Evolutionary conservation across 2,329 filamentous ascomycete genomes (phyloP).

Genomic region (Beauveria varroae): DNA sequence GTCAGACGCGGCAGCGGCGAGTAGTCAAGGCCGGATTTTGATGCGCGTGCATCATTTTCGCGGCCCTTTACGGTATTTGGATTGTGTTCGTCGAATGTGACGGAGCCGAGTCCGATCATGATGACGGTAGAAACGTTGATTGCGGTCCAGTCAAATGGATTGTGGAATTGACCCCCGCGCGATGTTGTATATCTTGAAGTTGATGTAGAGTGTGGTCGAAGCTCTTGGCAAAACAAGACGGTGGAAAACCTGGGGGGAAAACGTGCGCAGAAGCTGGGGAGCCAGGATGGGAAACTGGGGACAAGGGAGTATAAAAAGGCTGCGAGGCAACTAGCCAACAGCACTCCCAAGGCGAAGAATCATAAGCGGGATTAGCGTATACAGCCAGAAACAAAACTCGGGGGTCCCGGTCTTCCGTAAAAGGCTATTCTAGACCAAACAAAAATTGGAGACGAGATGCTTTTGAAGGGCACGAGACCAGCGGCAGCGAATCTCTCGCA

Average conservation of each 20-base stretch:
- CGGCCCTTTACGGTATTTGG: slow-evolving; percentile 30
- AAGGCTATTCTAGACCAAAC: background rate
- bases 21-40: slow-evolving; percentile 33
- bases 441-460: background rate
- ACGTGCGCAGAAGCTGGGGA: background rate
- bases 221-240: background rate
- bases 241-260: background rate
- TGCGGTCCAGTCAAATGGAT: background rate
- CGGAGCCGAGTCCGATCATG: slow-evolving; percentile 16
- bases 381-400: background rate
- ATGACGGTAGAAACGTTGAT: background rate
- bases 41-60: slow-evolving; percentile 21
- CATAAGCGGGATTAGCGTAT: too few relatives aligned
- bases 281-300: background rate
- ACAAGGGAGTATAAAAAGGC: background rate
- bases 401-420: background rate
- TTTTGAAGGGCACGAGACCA: slow-evolving; percentile 1
- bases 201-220: background rate
- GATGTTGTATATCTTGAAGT: background rate
- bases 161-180: background rate
- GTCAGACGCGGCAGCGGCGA: slow-evolving; percentile 35
- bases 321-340: background rate
- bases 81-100: slow-evolving; percentile 36
- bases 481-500: background rate
- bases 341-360: background rate